A percentile compares a stretch with the other conserved stretches of the same genome.
phyloP scores from a whole-genome alignment of 208 protist genomes.

The Acanthamoeba culbertsoni region DNA sequence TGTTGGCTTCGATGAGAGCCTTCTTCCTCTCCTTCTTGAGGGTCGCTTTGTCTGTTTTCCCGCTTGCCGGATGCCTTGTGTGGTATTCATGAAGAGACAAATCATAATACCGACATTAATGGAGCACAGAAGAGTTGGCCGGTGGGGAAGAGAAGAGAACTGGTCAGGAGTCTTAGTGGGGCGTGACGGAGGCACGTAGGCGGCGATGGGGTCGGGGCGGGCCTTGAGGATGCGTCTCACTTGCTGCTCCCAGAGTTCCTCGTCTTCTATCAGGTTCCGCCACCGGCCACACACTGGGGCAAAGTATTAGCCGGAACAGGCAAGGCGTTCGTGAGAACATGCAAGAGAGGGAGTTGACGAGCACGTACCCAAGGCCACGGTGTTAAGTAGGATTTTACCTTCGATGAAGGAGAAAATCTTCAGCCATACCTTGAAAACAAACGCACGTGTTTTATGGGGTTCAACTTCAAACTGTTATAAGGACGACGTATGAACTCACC shows the following conservation, averaged over 20 bases:
- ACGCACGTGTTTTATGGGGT: too few relatives aligned
- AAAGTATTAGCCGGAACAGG: too few relatives aligned
- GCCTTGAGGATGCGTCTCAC: neutral
- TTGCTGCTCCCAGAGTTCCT: neutral
- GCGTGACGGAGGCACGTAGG: neutral
- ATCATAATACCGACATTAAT: neutral
- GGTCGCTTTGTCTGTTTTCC: neutral
- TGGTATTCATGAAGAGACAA: neutral
- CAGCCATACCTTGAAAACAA: neutral
- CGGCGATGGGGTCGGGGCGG: neutral
- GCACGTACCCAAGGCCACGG: neutral
- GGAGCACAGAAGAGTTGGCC: neutral
- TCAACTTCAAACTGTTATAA: too few relatives aligned
- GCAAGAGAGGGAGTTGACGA: neutral
- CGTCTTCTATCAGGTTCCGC: neutral
- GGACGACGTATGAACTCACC: too few relatives aligned
- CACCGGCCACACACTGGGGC: neutral
- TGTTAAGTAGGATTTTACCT: neutral
- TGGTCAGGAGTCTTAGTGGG: too few relatives aligned
- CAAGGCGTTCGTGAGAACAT: too few relatives aligned
- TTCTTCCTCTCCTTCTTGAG: neutral
- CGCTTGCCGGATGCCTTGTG: neutral
- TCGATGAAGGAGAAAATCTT: neutral
- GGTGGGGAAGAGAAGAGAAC: neutral
- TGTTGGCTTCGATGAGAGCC: neutral